Evolutionary conservation across 2,329 filamentous ascomycete genomes (phyloP).

Genomic region (Botrytis paeoniae): DNA sequence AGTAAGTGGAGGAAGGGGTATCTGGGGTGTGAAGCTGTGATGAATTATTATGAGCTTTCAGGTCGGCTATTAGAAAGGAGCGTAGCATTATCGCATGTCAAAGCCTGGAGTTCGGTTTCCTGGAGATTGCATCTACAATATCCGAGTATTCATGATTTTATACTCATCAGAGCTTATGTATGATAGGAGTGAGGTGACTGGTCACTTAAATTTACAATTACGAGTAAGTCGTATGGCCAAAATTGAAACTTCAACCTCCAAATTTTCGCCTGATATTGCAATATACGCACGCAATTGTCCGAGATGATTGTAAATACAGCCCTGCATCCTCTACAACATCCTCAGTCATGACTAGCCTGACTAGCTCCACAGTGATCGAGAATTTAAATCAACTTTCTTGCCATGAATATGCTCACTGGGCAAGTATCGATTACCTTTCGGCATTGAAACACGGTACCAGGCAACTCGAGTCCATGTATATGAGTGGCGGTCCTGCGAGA

Average conservation of each 20-base stretch:
- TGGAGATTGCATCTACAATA: slow-evolving; percentile 27
- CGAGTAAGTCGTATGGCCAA: slow-evolving; percentile 13
- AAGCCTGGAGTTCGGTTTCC: slow-evolving; percentile 31
- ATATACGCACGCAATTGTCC: neutral
- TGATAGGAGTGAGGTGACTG: slow-evolving; percentile 20
- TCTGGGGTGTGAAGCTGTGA: slow-evolving; percentile 60
- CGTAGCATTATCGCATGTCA: slow-evolving; percentile 25
- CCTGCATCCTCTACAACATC: slow-evolving; percentile 5
- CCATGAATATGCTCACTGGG: slow-evolving; percentile 32
- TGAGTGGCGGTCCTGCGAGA: slow-evolving; percentile 55
- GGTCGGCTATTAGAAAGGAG: slow-evolving; percentile 24
- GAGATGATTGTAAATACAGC: neutral
- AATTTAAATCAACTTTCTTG: slow-evolving; percentile 53
- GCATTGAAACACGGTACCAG: slow-evolving; percentile 49
- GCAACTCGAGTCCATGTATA: slow-evolving; percentile 58
- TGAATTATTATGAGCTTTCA: slow-evolving; percentile 21
- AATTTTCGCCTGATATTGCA: neutral
- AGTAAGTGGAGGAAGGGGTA: slow-evolving; percentile 73
- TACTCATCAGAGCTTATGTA: slow-evolving; percentile 26
- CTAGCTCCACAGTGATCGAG: slow-evolving; percentile 57
- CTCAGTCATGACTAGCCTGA: slow-evolving; percentile 52
- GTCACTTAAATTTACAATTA: neutral
- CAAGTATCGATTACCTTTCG: slow-evolving; percentile 25
- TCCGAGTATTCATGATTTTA: slow-evolving; percentile 26
- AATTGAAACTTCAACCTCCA: neutral